These are phyloP conservation scores for Mycena vitilis DNA, from an alignment of 768 basidiomycete genomes.

Conservation along the genomic window DNA sequence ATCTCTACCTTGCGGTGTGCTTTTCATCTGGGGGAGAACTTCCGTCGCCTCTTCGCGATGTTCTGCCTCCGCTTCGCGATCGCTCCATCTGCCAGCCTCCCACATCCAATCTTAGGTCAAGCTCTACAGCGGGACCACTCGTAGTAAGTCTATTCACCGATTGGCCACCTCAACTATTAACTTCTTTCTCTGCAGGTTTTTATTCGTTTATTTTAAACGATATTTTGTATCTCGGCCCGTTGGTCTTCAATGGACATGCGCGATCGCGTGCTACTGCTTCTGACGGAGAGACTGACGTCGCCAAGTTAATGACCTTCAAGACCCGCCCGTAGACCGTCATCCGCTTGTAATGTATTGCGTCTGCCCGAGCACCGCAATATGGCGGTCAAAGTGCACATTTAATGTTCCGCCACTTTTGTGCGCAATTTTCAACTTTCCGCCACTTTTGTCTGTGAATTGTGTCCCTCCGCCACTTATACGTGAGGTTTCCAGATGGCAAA, in stretches of 20 bases:
- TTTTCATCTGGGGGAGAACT: not conserved
- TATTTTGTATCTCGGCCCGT: too few relatives aligned
- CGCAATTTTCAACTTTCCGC: too few relatives aligned
- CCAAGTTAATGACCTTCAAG: not conserved
- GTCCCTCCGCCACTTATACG: too few relatives aligned
- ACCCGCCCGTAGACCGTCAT: conserved; percentile 9
- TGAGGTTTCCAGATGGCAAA: too few relatives aligned
- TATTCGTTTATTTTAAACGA: too few relatives aligned
- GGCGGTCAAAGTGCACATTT: too few relatives aligned
- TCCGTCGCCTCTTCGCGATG: conserved; percentile 11
- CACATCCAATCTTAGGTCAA: not conserved
- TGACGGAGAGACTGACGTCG: conserved; percentile 3
- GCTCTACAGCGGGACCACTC: not conserved
- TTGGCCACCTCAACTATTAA: not conserved
- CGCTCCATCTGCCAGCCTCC: not conserved
- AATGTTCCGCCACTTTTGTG: too few relatives aligned
- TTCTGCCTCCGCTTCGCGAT: not conserved
- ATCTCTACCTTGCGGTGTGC: not conserved
- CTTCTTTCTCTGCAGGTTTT: not conserved
- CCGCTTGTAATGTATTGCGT: conserved; percentile 2
- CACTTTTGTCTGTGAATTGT: too few relatives aligned
- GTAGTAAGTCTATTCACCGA: conserved; percentile 1
- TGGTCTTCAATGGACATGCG: too few relatives aligned
- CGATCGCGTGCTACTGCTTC: not conserved
- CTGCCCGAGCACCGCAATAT: too few relatives aligned